phyloP scores from a whole-genome alignment of 108 stramenopile species.

The Skeletonema tropicum region DNA sequence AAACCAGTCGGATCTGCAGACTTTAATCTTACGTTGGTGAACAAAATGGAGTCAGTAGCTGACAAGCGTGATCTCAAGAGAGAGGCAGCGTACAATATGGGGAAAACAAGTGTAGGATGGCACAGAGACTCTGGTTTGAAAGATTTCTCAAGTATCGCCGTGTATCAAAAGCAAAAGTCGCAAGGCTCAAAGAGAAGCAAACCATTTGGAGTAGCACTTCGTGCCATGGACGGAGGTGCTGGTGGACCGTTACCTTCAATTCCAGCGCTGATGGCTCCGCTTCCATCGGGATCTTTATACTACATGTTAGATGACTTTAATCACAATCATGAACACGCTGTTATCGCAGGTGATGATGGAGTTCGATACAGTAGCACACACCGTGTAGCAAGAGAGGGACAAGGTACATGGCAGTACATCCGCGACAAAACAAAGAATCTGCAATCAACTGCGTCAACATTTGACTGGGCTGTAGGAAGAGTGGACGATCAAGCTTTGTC shows the following conservation, averaged over 20 bases:
- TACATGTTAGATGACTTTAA: constrained; percentile 92
- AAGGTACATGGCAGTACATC: constrained; percentile 59
- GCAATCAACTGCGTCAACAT: constrained; percentile 10
- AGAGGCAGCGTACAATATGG: constrained; percentile 54
- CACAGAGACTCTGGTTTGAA: constrained; percentile 89
- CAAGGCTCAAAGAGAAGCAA: constrained; percentile 5
- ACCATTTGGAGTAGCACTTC: constrained; percentile 78
- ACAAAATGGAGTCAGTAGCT: constrained; percentile 69
- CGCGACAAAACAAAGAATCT: constrained; percentile 42
- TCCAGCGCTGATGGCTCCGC: constrained; percentile 45
- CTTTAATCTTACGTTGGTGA: constrained; percentile 86
- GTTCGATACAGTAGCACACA: constrained; percentile 70
- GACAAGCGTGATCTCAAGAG: constrained; percentile 57
- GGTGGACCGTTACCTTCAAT: constrained; percentile 27
- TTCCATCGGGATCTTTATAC: constrained; percentile 74
- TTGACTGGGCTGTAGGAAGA: constrained; percentile 7
- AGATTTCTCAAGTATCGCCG: constrained; percentile 68
- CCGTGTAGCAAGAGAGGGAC: constrained; percentile 61
- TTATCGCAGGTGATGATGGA: constrained; percentile 57
- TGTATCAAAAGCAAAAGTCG: constrained; percentile 59
- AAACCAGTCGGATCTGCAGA: constrained; percentile 52
- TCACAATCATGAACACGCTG: constrained; percentile 83
- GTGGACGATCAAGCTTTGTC: neutral
- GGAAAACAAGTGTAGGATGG: constrained; percentile 85
- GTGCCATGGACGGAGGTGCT: constrained; percentile 53